phyloP scores from a whole-genome alignment of 768 basidiomycete species.

The Podaxis rugospora region DNA sequence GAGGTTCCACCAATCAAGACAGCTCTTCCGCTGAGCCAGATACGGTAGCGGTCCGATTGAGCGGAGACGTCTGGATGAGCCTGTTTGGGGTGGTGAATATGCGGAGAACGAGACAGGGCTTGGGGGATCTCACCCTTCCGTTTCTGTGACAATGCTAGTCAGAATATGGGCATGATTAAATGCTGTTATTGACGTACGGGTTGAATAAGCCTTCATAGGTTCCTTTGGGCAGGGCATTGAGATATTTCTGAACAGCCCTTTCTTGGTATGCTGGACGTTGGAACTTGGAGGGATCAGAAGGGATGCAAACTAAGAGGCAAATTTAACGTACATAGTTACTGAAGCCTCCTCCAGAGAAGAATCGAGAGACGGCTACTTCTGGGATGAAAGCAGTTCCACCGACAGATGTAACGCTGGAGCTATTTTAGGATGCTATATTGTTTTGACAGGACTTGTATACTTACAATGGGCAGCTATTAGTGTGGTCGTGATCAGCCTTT shows the following conservation, averaged over 20 bases:
- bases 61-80: slow-evolving; percentile 65
- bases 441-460: slow-evolving; percentile 7
- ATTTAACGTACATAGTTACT: slow-evolving; percentile 49
- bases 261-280: slow-evolving; percentile 16
- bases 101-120: background rate
- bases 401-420: slow-evolving; percentile 59
- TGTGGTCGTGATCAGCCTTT: slow-evolving; percentile 15
- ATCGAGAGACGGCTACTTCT: slow-evolving; percentile 45
- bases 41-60: slow-evolving; percentile 42
- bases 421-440: background rate
- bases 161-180: background rate
- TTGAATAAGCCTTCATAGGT: slow-evolving; percentile 30
- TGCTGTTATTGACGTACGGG: slow-evolving; percentile 22
- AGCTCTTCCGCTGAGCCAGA: slow-evolving; percentile 36
- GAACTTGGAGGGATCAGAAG: slow-evolving; percentile 9
- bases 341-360: slow-evolving; percentile 73
- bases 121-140: slow-evolving; percentile 42
- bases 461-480: slow-evolving; percentile 43
- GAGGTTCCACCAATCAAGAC: slow-evolving; percentile 54
- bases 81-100: slow-evolving; percentile 21
- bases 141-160: slow-evolving; percentile 22
- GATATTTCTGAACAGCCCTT: slow-evolving; percentile 11
- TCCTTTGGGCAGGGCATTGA: slow-evolving; percentile 14
- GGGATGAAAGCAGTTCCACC: slow-evolving; percentile 53
- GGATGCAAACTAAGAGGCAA: background rate